Conservation (phyloP, 177 flowering plant species). For the Telopea speciosissima region DNA sequence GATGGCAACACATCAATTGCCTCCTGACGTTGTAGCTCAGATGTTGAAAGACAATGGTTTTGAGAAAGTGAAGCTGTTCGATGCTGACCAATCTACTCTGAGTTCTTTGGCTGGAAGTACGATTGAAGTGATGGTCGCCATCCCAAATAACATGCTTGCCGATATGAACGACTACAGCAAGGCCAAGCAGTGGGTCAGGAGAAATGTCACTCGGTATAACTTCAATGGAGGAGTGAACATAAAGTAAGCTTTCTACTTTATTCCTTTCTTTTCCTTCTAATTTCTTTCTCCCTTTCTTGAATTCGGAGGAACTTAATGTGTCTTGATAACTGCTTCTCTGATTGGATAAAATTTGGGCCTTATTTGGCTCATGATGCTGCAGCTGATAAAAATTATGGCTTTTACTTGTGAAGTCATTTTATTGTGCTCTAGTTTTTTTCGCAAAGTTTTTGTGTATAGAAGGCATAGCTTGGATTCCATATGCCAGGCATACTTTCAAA, state of each 20-base stretch:
- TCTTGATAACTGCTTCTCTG: neutral
- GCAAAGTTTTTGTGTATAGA: too few relatives aligned
- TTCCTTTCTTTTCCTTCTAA: too few relatives aligned
- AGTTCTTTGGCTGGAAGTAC: slow-evolving; percentile 34
- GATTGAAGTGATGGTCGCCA: slow-evolving; percentile 48
- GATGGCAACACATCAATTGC: slow-evolving; percentile 34
- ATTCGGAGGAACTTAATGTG: neutral
- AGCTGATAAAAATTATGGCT: too few relatives aligned
- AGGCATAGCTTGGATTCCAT: too few relatives aligned
- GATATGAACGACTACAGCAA: slow-evolving; percentile 28
- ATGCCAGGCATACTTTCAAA: too few relatives aligned
- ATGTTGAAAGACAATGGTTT: slow-evolving; percentile 40
- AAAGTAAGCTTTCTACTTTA: slow-evolving; percentile 24
- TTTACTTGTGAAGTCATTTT: too few relatives aligned
- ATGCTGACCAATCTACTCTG: slow-evolving; percentile 33
- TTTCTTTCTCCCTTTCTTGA: neutral
- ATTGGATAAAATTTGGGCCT: neutral
- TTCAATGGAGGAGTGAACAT: slow-evolving; percentile 43
- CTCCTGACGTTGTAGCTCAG: slow-evolving; percentile 32
- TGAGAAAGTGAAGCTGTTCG: slow-evolving; percentile 41
- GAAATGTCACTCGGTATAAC: slow-evolving; percentile 31
- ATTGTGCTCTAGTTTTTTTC: too few relatives aligned
- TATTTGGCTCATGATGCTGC: too few relatives aligned
- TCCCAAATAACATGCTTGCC: slow-evolving; percentile 37
- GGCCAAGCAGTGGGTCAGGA: slow-evolving; percentile 37